Conservation (phyloP, 1,284 basidiomycete species). For the Golubevia pallescens region DNA sequence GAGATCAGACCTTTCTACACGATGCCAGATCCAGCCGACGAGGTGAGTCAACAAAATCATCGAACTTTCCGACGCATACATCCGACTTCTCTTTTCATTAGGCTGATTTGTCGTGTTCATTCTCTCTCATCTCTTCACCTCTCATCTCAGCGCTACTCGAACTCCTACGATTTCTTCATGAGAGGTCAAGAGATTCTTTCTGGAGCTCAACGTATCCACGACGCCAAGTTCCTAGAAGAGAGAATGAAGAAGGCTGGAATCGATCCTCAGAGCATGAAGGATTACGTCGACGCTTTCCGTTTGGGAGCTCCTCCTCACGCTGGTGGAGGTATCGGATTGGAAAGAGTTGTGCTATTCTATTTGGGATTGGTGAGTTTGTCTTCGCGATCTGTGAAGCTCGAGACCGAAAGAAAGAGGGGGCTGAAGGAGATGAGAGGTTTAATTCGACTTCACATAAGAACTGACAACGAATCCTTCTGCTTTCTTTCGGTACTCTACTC, state of each 20-base stretch:
- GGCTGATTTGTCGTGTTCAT: not conserved
- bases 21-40: constrained; percentile 60
- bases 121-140: not conserved
- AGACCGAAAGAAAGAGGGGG: no score
- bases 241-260: constrained; percentile 78
- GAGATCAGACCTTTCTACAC: constrained; percentile 63
- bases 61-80: not conserved
- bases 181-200: constrained; percentile 97
- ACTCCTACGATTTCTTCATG: constrained; percentile 99
- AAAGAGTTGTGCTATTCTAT: constrained; percentile 92
- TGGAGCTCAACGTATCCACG: constrained; percentile 95
- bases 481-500: no score
- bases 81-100: not conserved
- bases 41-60: constrained; percentile 53
- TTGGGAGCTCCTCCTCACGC: constrained; percentile 85
- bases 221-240: constrained; percentile 79
- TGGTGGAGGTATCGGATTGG: constrained; percentile 73
- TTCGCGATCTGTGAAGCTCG: not conserved
- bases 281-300: constrained; percentile 91
- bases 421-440: not conserved
- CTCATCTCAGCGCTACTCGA: constrained; percentile 71
- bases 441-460: no score
- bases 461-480: not conserved
- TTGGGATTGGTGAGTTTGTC: constrained; percentile 38
- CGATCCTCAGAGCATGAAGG: constrained; percentile 83